Percentiles rank a stretch among this genome's conserved stretches.
These are phyloP conservation scores for Quercus ilex DNA, from an alignment of 306 rosid genomes.

Conservation along the genomic window DNA sequence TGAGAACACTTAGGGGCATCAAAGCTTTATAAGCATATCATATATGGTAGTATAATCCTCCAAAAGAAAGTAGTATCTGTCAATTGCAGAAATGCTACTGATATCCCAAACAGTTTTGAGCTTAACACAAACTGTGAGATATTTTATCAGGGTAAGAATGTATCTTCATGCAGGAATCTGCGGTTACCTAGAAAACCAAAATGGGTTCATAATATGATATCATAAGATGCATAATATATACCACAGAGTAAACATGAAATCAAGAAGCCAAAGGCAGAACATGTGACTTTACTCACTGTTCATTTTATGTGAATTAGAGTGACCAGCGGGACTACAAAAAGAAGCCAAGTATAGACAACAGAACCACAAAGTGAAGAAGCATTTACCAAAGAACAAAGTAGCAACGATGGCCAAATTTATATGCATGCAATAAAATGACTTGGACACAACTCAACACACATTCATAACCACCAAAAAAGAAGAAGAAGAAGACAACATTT, in stretches of 20 bases:
- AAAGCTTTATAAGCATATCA: not conserved
- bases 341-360: not conserved
- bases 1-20: not conserved
- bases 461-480: not conserved
- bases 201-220: not conserved
- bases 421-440: not conserved
- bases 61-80: not conserved
- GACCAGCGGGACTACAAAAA: not conserved
- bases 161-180: not conserved
- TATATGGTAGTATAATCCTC: not conserved
- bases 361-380: not conserved
- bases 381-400: not conserved
- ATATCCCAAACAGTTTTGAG: not conserved
- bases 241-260: not conserved
- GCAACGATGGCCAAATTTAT: not conserved
- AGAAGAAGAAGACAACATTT: not conserved
- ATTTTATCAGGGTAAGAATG: not conserved
- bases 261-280: not conserved
- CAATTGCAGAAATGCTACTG: not conserved
- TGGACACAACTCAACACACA: not conserved
- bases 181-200: not conserved
- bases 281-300: not conserved
- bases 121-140: not conserved
- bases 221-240: not conserved
- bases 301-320: not conserved